Evolutionary conservation across 495 filamentous ascomycete species (phyloP).

Genomic region (Extremus antarcticus): DNA sequence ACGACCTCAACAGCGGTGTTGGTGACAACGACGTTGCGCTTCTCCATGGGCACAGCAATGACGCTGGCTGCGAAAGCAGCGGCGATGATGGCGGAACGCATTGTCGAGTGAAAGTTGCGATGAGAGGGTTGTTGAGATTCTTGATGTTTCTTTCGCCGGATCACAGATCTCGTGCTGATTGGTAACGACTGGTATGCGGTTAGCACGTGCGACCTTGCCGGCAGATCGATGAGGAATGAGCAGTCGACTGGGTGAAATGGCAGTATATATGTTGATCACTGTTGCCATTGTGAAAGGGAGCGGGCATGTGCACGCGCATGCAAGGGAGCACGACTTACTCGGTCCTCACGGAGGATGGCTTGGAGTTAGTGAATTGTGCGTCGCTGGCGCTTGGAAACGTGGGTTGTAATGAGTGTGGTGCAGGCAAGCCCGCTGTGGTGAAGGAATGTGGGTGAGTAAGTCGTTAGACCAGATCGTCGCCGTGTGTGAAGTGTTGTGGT

Average conservation of each 20-base stretch:
- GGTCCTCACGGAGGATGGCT: not conserved
- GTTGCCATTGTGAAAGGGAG: not conserved
- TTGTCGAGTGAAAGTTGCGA: slow-evolving; percentile 25
- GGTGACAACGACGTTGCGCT: slow-evolving; percentile 43
- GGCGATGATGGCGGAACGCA: slow-evolving; percentile 58
- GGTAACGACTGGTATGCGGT: not conserved
- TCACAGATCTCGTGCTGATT: slow-evolving; percentile 3
- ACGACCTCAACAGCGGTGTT: slow-evolving; percentile 49
- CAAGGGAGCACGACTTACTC: not conserved
- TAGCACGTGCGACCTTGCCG: not conserved
- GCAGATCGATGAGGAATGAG: not conserved
- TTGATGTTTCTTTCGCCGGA: slow-evolving; percentile 1
- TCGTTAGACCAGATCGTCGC: not conserved
- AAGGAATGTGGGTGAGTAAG: not conserved
- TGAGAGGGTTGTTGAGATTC: slow-evolving; percentile 2
- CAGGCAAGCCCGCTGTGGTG: not conserved
- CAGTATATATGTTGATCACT: not conserved
- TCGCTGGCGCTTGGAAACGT: too few relatives aligned
- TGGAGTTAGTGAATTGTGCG: not conserved
- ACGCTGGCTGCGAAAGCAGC: slow-evolving; percentile 52
- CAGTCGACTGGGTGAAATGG: not conserved
- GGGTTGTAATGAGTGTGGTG: not conserved
- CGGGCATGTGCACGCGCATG: not conserved
- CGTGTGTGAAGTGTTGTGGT: not conserved
- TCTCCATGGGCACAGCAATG: slow-evolving; percentile 45